Percentiles rank a stretch among this genome's conserved stretches.
phyloP scores from a whole-genome alignment of 305 asterid genomes.

The Fraxinus paxiana region DNA sequence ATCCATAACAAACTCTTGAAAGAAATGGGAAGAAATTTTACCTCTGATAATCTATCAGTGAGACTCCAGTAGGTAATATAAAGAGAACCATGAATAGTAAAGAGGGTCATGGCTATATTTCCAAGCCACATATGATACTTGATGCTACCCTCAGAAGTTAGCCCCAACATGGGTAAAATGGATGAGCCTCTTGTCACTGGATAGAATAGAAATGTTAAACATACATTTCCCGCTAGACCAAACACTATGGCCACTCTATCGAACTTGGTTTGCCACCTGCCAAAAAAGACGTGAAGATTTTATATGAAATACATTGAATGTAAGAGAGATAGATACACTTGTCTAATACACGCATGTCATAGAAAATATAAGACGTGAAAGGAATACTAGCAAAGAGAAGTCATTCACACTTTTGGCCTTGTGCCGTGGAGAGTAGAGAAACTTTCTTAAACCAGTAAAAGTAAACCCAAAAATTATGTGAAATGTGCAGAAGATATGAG shows the following conservation, averaged over 20 bases:
- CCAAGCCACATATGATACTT: conserved; percentile 93
- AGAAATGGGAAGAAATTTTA: conserved; percentile 23
- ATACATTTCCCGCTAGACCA: conserved; percentile 74
- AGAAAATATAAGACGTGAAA: neutral
- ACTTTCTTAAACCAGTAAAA: neutral
- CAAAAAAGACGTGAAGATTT: neutral
- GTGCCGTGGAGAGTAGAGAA: neutral
- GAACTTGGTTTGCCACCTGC: conserved; percentile 86
- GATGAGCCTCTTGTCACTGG: conserved; percentile 87
- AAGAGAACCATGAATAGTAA: conserved; percentile 64
- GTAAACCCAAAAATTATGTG: neutral
- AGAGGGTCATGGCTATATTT: conserved; percentile 60
- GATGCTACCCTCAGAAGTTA: conserved; percentile 74
- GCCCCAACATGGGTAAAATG: conserved; percentile 65
- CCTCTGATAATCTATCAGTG: conserved; percentile 68
- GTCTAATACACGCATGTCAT: neutral
- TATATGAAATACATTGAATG: neutral
- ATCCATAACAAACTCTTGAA: neutral
- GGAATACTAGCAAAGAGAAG: neutral
- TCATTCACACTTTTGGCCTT: neutral
- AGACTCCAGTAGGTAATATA: conserved; percentile 67
- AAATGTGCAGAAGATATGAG: neutral
- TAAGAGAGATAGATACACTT: neutral
- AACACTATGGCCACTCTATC: conserved; percentile 73
- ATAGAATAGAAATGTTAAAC: conserved; percentile 69